Percentiles rank a stretch among this genome's conserved stretches.
These are phyloP conservation scores for Macrolepiota fuliginosa DNA, from an alignment of 768 basidiomycete species.

Conservation along the genomic window DNA sequence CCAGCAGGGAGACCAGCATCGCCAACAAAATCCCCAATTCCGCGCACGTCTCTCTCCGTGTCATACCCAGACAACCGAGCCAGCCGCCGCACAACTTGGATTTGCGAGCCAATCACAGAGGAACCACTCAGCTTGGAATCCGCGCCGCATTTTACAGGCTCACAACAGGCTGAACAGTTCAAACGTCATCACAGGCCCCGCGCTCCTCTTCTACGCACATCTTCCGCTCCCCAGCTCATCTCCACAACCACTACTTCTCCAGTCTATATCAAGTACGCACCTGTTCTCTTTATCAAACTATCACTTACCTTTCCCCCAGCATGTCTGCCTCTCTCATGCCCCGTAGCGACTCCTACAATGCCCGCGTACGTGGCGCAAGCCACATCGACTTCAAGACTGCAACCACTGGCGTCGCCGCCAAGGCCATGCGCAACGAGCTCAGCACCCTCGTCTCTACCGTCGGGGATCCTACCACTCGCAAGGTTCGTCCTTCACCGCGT, in stretches of 20 bases:
- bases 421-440: conserved; percentile 98
- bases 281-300: conserved; percentile 10
- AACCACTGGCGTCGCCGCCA: conserved; percentile 88
- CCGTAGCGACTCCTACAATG: conserved; percentile 63
- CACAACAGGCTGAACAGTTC: conserved; percentile 35
- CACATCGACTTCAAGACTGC: conserved; percentile 99
- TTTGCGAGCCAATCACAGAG: conserved; percentile 50
- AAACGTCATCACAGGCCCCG: conserved; percentile 66
- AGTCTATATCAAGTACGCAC: conserved; percentile 43
- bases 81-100: conserved; percentile 29
- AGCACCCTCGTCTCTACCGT: conserved; percentile 88
- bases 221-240: conserved; percentile 58
- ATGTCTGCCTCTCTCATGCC: conserved; percentile 60
- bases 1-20: conserved; percentile 14
- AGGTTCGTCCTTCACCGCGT: conserved; percentile 45
- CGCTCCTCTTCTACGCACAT: conserved; percentile 38
- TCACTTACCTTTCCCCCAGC: conserved; percentile 26
- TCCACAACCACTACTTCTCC: conserved; percentile 65
- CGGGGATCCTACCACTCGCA: conserved; percentile 75
- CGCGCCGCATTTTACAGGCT: conserved; percentile 16
- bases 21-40: not conserved
- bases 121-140: conserved; percentile 38
- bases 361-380: conserved; percentile 71
- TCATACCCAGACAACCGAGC: conserved; percentile 16
- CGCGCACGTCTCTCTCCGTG: conserved; percentile 7